These are phyloP conservation scores for Euphorbia peplus DNA, from an alignment of 345 rosid genomes.

Conservation along the genomic window DNA sequence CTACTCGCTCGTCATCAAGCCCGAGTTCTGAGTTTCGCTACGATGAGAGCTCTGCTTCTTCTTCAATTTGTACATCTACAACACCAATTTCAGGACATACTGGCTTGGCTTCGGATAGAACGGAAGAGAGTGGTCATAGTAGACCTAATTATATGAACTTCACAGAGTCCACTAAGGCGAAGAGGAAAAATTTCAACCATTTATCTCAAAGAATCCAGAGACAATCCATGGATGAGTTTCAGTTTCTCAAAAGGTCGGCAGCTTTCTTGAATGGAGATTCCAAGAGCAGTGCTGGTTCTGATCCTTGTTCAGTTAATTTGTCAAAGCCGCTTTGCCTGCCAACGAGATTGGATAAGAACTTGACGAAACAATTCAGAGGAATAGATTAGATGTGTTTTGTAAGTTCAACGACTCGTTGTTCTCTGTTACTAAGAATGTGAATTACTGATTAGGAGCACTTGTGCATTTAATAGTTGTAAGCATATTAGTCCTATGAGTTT, in stretches of 20 bases:
- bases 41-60: constrained; percentile 78
- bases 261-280: constrained; percentile 28
- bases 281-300: constrained; percentile 23
- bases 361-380: constrained; percentile 12
- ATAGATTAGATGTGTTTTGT: constrained; percentile 10
- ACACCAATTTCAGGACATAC: constrained; percentile 64
- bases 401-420: constrained; percentile 66
- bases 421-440: constrained; percentile 20
- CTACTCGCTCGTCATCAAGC: constrained; percentile 60
- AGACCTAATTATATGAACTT: constrained; percentile 80
- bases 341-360: constrained; percentile 24
- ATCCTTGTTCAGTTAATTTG: constrained; percentile 14
- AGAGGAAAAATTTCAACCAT: constrained; percentile 37
- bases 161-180: constrained; percentile 89
- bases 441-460: neutral
- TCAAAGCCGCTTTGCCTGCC: constrained; percentile 25
- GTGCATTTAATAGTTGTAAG: constrained; percentile 11
- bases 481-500: neutral
- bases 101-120: constrained; percentile 43
- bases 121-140: constrained; percentile 47
- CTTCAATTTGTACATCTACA: constrained; percentile 69
- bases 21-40: constrained; percentile 63
- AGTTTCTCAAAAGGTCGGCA: constrained; percentile 56
- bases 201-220: constrained; percentile 46
- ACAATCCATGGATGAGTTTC: constrained; percentile 92